Evolutionary conservation across 257 asterid genomes (phyloP), one percentile per base, ranked within the genome.

Genomic region (Nicotiana sylvestris): DNA sequence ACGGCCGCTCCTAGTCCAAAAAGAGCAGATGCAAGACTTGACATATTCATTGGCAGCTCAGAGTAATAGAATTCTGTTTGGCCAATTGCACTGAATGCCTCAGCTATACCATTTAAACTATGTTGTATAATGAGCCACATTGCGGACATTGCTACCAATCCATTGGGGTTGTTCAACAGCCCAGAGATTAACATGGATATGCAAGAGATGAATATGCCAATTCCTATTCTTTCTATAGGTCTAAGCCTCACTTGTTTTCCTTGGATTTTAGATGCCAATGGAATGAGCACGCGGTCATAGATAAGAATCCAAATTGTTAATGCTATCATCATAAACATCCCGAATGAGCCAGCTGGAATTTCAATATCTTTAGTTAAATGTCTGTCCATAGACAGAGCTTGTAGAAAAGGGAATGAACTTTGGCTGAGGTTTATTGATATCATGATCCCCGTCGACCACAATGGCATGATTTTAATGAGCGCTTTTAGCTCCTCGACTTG

Each of bases 401-500:
- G 79, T 18, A 72, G 79, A 5, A 30, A 37, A 56, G 51, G 30
- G 32, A 72, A 72, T 3, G 79, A 39, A 43, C 79, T 56, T 43
- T 72, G 79, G 79, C 58, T 43, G 16, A 72, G 17, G 29, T 72
- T 72, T n/a, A 72, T 13, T 82, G 78, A 29, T 43, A 43, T 43
- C 49, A 43, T 43, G 49, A 8, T 43, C 49, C 49, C 49, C 11
- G 49, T 43, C 11, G 74, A 57, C 90, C 90, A 87, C 10, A 87
- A 58, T 2, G 90, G 90, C 9, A 85, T 51, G 25, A 84, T 80
- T 80, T 78, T 84, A 5, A 86, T 1, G 7, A 82, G 58, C 6
- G 86, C 83, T 85, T 87, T 87, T 17, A 83, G 86, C 83, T 86
- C 89, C 64, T 86, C 89, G 3, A 87, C 78, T 32, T 87, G 87